Conservation (phyloP, 2,329 filamentous ascomycete species). For the Orbilia brochopaga region DNA sequence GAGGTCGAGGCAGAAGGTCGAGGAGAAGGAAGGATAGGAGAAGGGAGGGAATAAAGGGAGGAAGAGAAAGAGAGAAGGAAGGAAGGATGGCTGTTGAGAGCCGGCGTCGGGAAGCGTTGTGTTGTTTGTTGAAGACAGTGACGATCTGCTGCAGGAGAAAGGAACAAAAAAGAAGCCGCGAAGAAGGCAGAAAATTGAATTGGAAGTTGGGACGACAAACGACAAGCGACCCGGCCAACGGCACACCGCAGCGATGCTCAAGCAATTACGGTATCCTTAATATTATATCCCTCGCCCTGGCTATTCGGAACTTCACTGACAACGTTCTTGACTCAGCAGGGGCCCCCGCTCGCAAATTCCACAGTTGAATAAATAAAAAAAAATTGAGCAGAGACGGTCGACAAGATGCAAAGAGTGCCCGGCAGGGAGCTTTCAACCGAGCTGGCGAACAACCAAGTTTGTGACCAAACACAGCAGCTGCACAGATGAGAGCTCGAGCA, state of each 20-base stretch:
- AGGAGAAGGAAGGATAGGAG: slow-evolving; percentile 5
- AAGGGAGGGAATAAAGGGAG: slow-evolving; percentile 13
- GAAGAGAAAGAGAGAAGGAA: background rate
- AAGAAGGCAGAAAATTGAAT: background rate
- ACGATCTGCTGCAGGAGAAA: background rate
- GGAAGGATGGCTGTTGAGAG: slow-evolving; percentile 40
- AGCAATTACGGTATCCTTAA: too few relatives aligned
- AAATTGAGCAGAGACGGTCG: background rate
- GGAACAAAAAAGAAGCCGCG: slow-evolving; percentile 13
- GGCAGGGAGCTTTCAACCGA: slow-evolving; percentile 5
- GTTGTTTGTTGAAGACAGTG: slow-evolving; percentile 17
- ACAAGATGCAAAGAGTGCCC: background rate
- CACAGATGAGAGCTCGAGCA: background rate
- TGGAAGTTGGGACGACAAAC: slow-evolving; percentile 1
- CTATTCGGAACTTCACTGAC: too few relatives aligned
- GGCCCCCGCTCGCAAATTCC: background rate
- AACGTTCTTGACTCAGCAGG: background rate
- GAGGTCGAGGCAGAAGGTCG: background rate
- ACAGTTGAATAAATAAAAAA: background rate
- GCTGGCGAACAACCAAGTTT: background rate
- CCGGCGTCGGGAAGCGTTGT: slow-evolving; percentile 10
- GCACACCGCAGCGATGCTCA: too few relatives aligned
- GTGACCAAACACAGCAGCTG: slow-evolving; percentile 6
- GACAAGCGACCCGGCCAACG: too few relatives aligned
- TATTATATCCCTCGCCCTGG: too few relatives aligned